These are phyloP conservation scores for Sporodiniella umbellata DNA, from an alignment of 371 early-diverging fungal genomes.

Conservation along the genomic window DNA sequence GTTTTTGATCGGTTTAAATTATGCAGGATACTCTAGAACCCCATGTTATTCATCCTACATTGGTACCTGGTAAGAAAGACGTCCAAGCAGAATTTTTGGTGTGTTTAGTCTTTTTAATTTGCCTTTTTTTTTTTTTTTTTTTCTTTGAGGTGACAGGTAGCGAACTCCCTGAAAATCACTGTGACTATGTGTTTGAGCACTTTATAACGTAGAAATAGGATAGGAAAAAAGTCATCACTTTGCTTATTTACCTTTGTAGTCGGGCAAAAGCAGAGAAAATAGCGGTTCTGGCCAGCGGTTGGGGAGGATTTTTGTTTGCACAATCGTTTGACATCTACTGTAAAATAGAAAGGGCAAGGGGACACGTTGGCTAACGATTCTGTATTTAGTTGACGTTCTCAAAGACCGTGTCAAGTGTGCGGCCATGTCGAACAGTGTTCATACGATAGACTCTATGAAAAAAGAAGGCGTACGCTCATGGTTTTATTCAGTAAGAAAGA, in stretches of 20 bases:
- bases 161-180: conserved; percentile 38
- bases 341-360: conserved; percentile 1
- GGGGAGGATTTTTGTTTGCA: conserved; percentile 38
- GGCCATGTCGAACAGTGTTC: conserved; percentile 33
- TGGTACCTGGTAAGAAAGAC: conserved; percentile 17
- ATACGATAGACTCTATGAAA: conserved; percentile 24
- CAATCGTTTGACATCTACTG: conserved; percentile 35
- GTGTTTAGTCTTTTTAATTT: background rate
- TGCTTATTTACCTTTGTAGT: conserved; percentile 6
- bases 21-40: conserved; percentile 11
- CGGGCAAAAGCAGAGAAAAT: conserved; percentile 26
- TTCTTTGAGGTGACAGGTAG: conserved; percentile 19
- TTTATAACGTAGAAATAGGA: conserved; percentile 27
- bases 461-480: conserved; percentile 28
- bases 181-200: conserved; percentile 35
- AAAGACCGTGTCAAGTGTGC: conserved; percentile 28
- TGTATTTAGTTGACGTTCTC: conserved; percentile 28
- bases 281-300: conserved; percentile 30
- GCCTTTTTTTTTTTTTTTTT: too few relatives aligned
- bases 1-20: background rate
- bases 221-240: background rate
- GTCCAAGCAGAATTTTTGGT: background rate
- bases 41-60: conserved; percentile 3
- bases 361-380: too few relatives aligned
- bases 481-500: conserved; percentile 30